A percentile compares a stretch with the other conserved stretches of the same genome.
Conservation (phyloP, 2,329 filamentous ascomycete genomes). For the Zasmidium angulare region DNA sequence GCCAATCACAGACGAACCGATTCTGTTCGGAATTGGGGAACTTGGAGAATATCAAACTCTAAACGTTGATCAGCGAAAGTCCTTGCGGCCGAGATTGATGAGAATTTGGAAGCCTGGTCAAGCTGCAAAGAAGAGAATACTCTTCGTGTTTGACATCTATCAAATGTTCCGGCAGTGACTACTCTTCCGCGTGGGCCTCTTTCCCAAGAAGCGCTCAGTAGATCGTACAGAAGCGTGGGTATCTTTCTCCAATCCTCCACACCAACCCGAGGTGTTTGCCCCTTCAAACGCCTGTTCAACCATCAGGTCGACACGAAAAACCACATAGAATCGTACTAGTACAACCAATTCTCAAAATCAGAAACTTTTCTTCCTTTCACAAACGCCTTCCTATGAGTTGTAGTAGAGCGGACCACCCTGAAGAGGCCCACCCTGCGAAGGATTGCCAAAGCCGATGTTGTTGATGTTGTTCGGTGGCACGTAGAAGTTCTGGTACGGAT, state of each 20-base stretch:
- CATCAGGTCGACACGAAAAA: too few species aligned
- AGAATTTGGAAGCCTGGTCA: background rate
- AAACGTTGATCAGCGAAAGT: background rate
- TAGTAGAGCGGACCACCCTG: slow-evolving; percentile 4
- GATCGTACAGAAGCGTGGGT: slow-evolving; percentile 1
- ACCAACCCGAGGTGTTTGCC: background rate
- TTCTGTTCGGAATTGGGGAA: too few species aligned
- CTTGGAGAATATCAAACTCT: background rate
- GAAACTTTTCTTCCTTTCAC: background rate
- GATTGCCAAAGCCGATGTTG: slow-evolving; percentile 5
- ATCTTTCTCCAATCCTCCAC: slow-evolving; percentile 5
- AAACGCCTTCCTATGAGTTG: background rate
- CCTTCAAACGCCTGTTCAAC: background rate
- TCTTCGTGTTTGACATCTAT: background rate
- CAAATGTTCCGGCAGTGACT: background rate
- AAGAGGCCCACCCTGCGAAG: background rate
- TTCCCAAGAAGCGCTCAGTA: background rate
- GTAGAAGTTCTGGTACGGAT: slow-evolving; percentile 80
- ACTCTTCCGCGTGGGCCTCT: background rate
- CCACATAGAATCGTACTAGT: background rate
- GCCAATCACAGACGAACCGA: too few species aligned
- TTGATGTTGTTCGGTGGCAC: slow-evolving; percentile 59
- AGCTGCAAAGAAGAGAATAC: background rate
- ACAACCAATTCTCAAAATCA: background rate
- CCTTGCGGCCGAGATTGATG: background rate